A percentile compares a stretch with the other conserved stretches of the same genome.
These are phyloP conservation scores for Mrakia frigida DNA, from an alignment of 768 basidiomycete genomes.

Conservation along the genomic window DNA sequence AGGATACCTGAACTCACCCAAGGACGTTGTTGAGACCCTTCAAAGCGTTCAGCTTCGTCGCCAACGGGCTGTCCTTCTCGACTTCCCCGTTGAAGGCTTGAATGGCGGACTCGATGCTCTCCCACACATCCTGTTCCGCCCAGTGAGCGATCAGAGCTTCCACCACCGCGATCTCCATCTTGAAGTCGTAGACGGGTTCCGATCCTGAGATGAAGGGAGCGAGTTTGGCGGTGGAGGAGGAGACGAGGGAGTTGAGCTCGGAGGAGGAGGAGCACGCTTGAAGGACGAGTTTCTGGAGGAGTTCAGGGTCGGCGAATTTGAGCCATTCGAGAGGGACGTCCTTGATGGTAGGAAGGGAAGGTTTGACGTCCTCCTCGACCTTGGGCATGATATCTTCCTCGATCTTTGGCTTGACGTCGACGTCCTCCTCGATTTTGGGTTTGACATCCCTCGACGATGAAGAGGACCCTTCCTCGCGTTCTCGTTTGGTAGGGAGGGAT, in stretches of 20 bases:
- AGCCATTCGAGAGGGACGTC: neutral
- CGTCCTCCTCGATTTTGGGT: no score
- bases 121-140: neutral
- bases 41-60: neutral
- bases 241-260: no score
- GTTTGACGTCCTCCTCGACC: neutral
- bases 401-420: neutral
- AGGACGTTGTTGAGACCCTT: neutral
- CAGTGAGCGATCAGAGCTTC: neutral
- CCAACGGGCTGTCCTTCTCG: neutral
- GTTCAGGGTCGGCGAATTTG: neutral
- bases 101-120: neutral
- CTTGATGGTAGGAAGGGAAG: neutral
- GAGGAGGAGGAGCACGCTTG: no score
- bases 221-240: no score
- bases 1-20: neutral
- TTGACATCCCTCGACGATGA: neutral
- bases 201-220: no score
- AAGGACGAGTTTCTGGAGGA: neutral
- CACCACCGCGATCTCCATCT: no score
- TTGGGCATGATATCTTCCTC: neutral
- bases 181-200: no score
- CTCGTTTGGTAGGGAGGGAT: no score
- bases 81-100: neutral
- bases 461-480: neutral